phyloP scores from a whole-genome alignment of 176 grass and related monocot genomes.

The Dendrocalamus sinicus region DNA sequence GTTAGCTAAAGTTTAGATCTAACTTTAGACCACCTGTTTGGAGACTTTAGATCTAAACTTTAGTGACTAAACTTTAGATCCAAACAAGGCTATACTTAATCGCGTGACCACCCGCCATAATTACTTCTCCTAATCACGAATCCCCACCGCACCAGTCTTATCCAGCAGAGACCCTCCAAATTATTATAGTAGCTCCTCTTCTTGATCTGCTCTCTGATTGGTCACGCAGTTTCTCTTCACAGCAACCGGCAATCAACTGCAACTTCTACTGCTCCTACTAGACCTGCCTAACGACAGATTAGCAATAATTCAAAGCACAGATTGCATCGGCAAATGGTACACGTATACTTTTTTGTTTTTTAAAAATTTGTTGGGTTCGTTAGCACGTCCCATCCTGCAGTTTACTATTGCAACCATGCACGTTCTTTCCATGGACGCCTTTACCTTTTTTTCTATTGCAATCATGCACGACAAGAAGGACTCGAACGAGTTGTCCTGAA shows the following conservation, averaged over 20 bases:
- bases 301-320: background rate
- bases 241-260: background rate
- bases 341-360: no score
- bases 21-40: no score
- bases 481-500: background rate
- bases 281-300: background rate
- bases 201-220: background rate
- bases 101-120: background rate
- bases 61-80: no score
- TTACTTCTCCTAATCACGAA: background rate
- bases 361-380: background rate
- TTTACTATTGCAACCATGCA: background rate
- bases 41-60: no score
- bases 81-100: background rate
- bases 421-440: background rate
- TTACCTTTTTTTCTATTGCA: background rate
- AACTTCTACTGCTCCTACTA: background rate
- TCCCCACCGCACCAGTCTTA: background rate
- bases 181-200: no score
- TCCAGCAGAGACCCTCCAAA: background rate
- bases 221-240: background rate
- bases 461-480: background rate
- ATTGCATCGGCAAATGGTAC: background rate
- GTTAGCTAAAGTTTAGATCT: no score
- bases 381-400: background rate